Conservation (phyloP, 2,329 filamentous ascomycete species). For the Beauveria medogensis region DNA sequence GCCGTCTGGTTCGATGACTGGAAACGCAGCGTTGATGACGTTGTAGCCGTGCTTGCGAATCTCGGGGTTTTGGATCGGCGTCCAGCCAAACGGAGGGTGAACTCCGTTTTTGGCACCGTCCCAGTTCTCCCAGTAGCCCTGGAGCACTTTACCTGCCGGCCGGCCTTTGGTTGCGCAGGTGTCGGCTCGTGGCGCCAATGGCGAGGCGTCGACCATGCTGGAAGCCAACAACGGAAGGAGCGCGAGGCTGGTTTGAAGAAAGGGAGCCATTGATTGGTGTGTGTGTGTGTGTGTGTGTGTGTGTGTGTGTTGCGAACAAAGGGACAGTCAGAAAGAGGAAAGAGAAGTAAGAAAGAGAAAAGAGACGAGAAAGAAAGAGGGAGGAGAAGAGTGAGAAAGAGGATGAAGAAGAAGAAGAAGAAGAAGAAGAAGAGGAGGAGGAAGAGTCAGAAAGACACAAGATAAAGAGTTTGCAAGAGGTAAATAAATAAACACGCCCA, state of each 20-base stretch:
- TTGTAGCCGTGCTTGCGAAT: slow-evolving; percentile 26
- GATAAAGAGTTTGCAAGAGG: neutral
- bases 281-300: too few relatives aligned
- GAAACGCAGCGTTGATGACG: slow-evolving; percentile 27
- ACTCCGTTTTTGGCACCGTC: slow-evolving; percentile 25
- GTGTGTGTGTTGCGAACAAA: neutral
- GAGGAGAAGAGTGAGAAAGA: too few relatives aligned
- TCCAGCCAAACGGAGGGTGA: slow-evolving; percentile 27
- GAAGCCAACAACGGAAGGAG: slow-evolving; percentile 13
- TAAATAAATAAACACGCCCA: too few relatives aligned
- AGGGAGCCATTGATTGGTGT: slow-evolving; percentile 11
- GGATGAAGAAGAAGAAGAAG: too few relatives aligned
- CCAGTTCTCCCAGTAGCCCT: slow-evolving; percentile 31
- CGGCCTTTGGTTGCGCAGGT: slow-evolving; percentile 26
- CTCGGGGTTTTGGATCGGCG: slow-evolving; percentile 22
- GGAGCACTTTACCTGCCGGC: slow-evolving; percentile 25
- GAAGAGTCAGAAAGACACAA: neutral
- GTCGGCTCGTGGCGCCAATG: slow-evolving; percentile 12
- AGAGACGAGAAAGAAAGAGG: too few relatives aligned
- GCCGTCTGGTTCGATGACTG: slow-evolving; percentile 26
- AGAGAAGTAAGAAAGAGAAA: too few relatives aligned
- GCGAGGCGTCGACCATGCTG: slow-evolving; percentile 9
- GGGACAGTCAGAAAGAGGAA: too few relatives aligned
- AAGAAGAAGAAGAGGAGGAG: too few relatives aligned
- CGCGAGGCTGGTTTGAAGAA: slow-evolving; percentile 14